Conservation (phyloP, 768 basidiomycete species). For the Xanthoconium stramineum region DNA sequence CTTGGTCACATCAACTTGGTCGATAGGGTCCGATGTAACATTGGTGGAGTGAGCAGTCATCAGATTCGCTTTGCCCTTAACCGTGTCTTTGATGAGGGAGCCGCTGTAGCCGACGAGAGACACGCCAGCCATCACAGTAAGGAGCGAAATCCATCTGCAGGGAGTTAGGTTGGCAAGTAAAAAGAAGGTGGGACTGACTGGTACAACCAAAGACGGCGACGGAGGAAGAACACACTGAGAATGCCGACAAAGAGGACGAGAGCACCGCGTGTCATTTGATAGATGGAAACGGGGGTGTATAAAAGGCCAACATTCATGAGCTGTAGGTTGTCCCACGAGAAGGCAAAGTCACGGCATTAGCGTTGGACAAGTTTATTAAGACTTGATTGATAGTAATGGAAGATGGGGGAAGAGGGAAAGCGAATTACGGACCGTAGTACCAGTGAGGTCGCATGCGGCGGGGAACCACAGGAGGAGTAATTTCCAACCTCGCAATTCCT, state of each 20-base stretch:
- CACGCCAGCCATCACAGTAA: conserved; percentile 85
- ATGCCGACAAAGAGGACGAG: conserved; percentile 92
- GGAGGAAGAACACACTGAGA: conserved; percentile 88
- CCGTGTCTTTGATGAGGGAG: conserved; percentile 75
- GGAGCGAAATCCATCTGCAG: conserved; percentile 81
- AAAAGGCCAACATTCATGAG: conserved; percentile 96
- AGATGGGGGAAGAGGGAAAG: conserved; percentile 11
- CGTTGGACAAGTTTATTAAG: conserved; percentile 4
- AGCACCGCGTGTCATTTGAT: conserved; percentile 94
- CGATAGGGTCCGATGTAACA: conserved; percentile 42
- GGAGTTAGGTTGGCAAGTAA: not conserved
- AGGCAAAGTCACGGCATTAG: conserved; percentile 19
- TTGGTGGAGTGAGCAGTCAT: conserved; percentile 19
- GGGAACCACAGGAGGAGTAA: conserved; percentile 83
- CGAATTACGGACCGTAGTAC: conserved; percentile 67
- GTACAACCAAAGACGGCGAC: conserved; percentile 79
- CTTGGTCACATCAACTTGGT: conserved; percentile 61
- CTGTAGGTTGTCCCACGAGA: conserved; percentile 27
- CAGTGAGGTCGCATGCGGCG: conserved; percentile 86
- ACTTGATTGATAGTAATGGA: conserved; percentile 7
- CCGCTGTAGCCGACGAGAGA: conserved; percentile 86
- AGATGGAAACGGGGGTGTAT: conserved; percentile 95
- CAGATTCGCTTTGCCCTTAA: conserved; percentile 43
- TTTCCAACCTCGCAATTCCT: conserved; percentile 63
- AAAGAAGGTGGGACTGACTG: conserved; percentile 50